Percentiles rank a stretch among this genome's conserved stretches.
phyloP scores from a whole-genome alignment of 768 basidiomycete species.

The Lactarius sp. region DNA sequence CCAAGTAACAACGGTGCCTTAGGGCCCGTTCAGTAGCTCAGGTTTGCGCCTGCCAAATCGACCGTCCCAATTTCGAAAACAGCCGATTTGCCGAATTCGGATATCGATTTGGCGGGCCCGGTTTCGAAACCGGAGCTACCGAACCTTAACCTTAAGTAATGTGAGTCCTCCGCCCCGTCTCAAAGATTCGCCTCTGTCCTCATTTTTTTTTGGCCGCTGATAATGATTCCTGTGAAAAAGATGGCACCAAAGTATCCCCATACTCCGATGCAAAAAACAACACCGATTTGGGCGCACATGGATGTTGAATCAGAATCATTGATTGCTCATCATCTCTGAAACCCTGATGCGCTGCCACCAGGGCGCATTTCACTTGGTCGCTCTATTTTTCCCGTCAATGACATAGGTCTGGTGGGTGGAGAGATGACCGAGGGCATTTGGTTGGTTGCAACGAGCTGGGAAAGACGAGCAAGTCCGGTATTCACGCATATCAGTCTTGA shows the following conservation, averaged over 20 bases:
- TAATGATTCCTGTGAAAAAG: background rate
- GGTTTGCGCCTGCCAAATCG: no score
- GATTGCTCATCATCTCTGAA: background rate
- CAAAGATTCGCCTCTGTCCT: background rate
- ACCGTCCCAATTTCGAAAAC: no score
- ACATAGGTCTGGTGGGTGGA: no score
- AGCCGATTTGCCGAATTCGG: no score
- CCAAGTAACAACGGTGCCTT: background rate
- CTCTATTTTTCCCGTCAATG: no score
- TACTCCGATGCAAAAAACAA: background rate
- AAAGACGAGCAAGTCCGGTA: background rate
- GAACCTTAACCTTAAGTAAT: background rate
- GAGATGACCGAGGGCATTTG: background rate
- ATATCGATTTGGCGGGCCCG: constrained; percentile 45
- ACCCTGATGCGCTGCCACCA: background rate
- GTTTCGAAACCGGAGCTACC: no score
- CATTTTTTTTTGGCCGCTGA: no score
- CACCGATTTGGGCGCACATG: background rate
- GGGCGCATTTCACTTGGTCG: no score
- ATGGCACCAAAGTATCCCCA: background rate
- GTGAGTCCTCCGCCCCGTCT: background rate
- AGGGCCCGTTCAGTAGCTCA: no score
- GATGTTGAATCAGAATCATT: background rate
- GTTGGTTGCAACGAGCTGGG: background rate
- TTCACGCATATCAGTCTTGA: background rate